These are phyloP conservation scores for Candida sp. DNA, from an alignment of 1,139 yeast genomes.

Conservation along the genomic window DNA sequence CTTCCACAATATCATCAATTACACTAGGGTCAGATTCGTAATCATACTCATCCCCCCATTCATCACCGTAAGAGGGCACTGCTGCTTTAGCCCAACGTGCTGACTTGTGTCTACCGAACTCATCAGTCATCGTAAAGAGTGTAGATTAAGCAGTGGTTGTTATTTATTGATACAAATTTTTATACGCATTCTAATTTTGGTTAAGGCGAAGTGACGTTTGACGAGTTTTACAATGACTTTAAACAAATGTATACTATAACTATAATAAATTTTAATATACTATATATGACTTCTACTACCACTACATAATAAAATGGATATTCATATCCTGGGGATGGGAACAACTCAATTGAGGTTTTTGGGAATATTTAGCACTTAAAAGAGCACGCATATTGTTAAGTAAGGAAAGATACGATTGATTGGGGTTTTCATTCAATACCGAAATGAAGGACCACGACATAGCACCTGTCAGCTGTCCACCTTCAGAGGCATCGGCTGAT, in stretches of 20 bases:
- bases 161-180: neutral
- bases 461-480: conserved; percentile 84
- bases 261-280: no score
- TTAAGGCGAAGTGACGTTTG: neutral
- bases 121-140: conserved; percentile 29
- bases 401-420: conserved; percentile 73
- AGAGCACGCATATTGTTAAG: conserved; percentile 76
- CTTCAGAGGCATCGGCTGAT: conserved; percentile 75
- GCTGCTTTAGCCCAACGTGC: conserved; percentile 63
- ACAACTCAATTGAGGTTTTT: conserved; percentile 83
- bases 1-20: conserved; percentile 6
- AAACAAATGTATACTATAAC: no score
- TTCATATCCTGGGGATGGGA: conserved; percentile 86
- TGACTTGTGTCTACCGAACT: conserved; percentile 56
- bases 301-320: conserved; percentile 44
- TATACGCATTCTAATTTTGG: neutral
- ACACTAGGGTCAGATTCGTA: conserved; percentile 17
- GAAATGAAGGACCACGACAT: conserved; percentile 87
- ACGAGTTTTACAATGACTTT: neutral
- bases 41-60: conserved; percentile 48
- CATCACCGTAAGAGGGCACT: conserved; percentile 58
- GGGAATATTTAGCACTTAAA: conserved; percentile 67
- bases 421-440: conserved; percentile 61
- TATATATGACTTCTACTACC: no score
- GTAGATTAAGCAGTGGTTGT: neutral